phyloP scores from a whole-genome alignment of 2,329 filamentous ascomycete genomes.

The Macrophomina tecta region DNA sequence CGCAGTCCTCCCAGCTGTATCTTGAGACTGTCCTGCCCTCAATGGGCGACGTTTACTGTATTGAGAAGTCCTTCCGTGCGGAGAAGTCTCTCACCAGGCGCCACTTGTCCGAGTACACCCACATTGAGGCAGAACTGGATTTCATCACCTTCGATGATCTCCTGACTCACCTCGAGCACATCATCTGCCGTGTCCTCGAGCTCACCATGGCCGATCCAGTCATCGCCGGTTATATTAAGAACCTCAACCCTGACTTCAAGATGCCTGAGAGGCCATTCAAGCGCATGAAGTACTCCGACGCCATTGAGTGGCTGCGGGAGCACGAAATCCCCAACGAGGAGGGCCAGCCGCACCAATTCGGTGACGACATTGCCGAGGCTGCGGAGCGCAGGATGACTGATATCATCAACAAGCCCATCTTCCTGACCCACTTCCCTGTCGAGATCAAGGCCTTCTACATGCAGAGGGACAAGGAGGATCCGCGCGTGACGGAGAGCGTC shows the following conservation, averaged over 20 bases:
- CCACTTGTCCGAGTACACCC: slow-evolving; percentile 94
- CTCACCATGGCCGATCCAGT: slow-evolving; percentile 74
- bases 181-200: slow-evolving; percentile 87
- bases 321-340: slow-evolving; percentile 94
- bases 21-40: slow-evolving; percentile 92
- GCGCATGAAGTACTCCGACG: slow-evolving; percentile 93
- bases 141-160: slow-evolving; percentile 94
- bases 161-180: slow-evolving; percentile 81
- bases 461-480: slow-evolving; percentile 82
- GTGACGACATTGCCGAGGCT: slow-evolving; percentile 97
- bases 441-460: slow-evolving; percentile 99
- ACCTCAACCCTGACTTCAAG: slow-evolving; percentile 90
- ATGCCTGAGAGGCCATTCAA: slow-evolving; percentile 83
- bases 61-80: slow-evolving; percentile 97
- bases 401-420: slow-evolving; percentile 91
- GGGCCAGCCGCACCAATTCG: slow-evolving; percentile 85
- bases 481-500: slow-evolving; percentile 88
- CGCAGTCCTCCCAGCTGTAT: slow-evolving; percentile 96
- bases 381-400: slow-evolving; percentile 98
- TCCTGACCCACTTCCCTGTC: slow-evolving; percentile 94
- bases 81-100: slow-evolving; percentile 95
- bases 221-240: slow-evolving; percentile 75
- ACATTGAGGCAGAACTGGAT: slow-evolving; percentile 95
- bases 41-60: slow-evolving; percentile 94
- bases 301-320: slow-evolving; percentile 90